Evolutionary conservation across 2,329 filamentous ascomycete genomes (phyloP).

Genomic region (Alternaria atra): DNA sequence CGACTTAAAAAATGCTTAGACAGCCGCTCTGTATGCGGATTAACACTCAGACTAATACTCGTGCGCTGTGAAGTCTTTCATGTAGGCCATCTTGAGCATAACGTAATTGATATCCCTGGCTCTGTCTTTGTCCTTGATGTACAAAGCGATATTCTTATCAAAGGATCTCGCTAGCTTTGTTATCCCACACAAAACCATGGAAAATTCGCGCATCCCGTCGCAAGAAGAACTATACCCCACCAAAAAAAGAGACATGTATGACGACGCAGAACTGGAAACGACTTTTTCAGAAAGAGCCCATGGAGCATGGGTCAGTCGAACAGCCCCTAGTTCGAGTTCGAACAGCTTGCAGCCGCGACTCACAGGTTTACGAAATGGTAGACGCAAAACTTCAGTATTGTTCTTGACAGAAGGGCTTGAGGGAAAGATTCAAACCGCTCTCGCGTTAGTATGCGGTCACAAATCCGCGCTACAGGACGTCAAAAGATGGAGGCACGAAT

Average conservation of each 20-base stretch:
- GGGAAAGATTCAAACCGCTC: not conserved
- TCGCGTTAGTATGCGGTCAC: not conserved
- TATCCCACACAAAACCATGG: not conserved
- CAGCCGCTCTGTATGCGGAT: not conserved
- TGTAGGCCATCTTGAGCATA: not conserved
- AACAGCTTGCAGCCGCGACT: not conserved
- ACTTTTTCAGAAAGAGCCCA: not conserved
- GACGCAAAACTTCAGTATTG: not conserved
- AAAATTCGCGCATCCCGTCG: not conserved
- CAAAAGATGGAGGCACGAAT: not conserved
- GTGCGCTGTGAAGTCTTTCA: not conserved
- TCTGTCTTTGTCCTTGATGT: not conserved
- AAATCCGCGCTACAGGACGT: not conserved
- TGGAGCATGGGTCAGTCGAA: not conserved
- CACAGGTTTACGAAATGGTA: not conserved
- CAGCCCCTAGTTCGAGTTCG: not conserved
- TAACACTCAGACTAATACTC: not conserved
- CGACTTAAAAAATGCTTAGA: not conserved
- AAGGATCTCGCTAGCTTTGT: not conserved
- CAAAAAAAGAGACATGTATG: not conserved
- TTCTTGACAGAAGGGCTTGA: not conserved
- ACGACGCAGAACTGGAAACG: not conserved
- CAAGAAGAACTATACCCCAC: no score
- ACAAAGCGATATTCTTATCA: not conserved
- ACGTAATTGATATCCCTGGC: not conserved